Percentiles rank a stretch among this genome's conserved stretches.
These are phyloP conservation scores for Nemania diffusa DNA, from an alignment of 2,329 filamentous ascomycete genomes.

Conservation along the genomic window DNA sequence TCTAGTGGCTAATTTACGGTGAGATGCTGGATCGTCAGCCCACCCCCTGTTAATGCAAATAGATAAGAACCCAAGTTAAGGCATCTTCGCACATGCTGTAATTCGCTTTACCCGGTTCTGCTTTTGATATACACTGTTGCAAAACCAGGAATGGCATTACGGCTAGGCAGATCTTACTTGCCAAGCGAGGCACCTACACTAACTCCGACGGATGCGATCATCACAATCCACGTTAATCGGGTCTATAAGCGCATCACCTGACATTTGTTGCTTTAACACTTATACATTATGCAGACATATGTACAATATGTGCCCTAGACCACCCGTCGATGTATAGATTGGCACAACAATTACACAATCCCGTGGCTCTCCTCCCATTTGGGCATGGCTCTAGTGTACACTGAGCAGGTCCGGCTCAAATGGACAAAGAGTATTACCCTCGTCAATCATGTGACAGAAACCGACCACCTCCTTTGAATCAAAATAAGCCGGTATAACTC, in stretches of 20 bases:
- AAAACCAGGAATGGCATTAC: slow-evolving; percentile 14
- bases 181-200: slow-evolving; percentile 18
- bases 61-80: slow-evolving; percentile 5
- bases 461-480: slow-evolving; percentile 15
- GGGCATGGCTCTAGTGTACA: slow-evolving; percentile 8
- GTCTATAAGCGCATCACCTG: neutral
- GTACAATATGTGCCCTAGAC: slow-evolving; percentile 22
- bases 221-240: neutral
- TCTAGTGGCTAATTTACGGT: slow-evolving; percentile 17
- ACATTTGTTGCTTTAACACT: slow-evolving; percentile 10
- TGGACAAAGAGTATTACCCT: slow-evolving; percentile 7
- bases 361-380: slow-evolving; percentile 9
- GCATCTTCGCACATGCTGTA: neutral
- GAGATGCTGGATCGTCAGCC: slow-evolving; percentile 16
- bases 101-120: slow-evolving; percentile 18
- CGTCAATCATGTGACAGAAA: neutral
- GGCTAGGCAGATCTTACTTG: slow-evolving; percentile 4
- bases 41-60: slow-evolving; percentile 21
- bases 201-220: neutral
- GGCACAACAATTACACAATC: slow-evolving; percentile 25
- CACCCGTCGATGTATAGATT: neutral
- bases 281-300: slow-evolving; percentile 33
- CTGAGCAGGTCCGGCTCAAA: slow-evolving; percentile 4
- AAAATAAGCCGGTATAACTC: slow-evolving; percentile 32
- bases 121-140: slow-evolving; percentile 2